These are phyloP conservation scores for Tremellales sp. DNA, from an alignment of 1,284 basidiomycete genomes.

Conservation along the genomic window DNA sequence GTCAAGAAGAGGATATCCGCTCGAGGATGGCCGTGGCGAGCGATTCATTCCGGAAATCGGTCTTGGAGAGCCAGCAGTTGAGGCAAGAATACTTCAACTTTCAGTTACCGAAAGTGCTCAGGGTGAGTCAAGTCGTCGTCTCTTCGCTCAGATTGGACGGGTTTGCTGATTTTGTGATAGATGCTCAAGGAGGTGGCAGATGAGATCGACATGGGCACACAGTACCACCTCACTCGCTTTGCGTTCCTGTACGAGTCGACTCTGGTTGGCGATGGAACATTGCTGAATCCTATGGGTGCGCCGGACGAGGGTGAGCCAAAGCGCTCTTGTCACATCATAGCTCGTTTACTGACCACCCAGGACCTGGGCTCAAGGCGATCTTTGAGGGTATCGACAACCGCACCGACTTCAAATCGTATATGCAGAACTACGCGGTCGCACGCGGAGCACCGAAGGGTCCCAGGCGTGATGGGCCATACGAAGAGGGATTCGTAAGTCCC, in stretches of 20 bases:
- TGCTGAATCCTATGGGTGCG: slow-evolving; percentile 44
- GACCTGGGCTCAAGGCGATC: slow-evolving; percentile 74
- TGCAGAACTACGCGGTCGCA: slow-evolving; percentile 90
- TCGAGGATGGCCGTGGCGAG: slow-evolving; percentile 76
- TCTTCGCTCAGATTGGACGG: not conserved
- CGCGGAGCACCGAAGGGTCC: slow-evolving; percentile 67
- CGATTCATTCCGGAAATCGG: slow-evolving; percentile 84
- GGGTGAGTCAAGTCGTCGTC: slow-evolving; percentile 57
- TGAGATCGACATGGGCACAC: slow-evolving; percentile 92
- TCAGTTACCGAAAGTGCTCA: slow-evolving; percentile 85
- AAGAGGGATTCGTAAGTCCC: slow-evolving; percentile 77
- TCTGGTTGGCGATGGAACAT: slow-evolving; percentile 83
- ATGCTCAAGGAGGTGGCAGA: slow-evolving; percentile 93
- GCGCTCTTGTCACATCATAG: not conserved
- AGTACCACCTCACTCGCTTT: slow-evolving; percentile 93
- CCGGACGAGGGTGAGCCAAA: slow-evolving; percentile 31
- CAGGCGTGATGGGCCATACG: slow-evolving; percentile 72
- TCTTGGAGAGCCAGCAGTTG: slow-evolving; percentile 82
- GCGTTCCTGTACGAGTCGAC: slow-evolving; percentile 91
- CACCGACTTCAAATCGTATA: slow-evolving; percentile 89
- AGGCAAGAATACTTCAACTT: slow-evolving; percentile 97
- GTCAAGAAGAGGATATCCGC: slow-evolving; percentile 92
- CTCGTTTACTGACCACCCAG: slow-evolving; percentile 40
- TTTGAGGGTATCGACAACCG: slow-evolving; percentile 92
- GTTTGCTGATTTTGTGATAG: slow-evolving; percentile 51